Base-by-base conservation (phyloP, 2,329 filamentous ascomycete genomes). In the Aspergillus udagawae region DNA sequence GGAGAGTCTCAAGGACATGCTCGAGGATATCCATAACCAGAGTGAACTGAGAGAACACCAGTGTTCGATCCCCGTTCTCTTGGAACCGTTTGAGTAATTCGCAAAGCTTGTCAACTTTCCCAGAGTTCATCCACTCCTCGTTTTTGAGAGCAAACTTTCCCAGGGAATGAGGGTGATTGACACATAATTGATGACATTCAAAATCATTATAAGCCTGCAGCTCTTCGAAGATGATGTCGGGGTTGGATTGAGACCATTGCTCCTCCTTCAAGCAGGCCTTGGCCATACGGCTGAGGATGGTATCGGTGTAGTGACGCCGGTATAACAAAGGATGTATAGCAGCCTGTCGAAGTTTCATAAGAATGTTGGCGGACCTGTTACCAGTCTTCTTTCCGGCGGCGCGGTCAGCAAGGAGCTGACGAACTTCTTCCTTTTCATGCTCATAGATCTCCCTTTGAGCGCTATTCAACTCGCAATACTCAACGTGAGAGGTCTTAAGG, bases 1-100 rank as follows among this genome's bases (percentile, higher is more conserved):
- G 80, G 17, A 90, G 80, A 0, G 85, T 85, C 51, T 89, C 84
- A 9, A 99, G 81, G 0, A 95, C 91, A 65, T 90, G 86, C 62
- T 92, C 88, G 0, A 99, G 81, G 55, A 99, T 92, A 73, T 97
- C 90, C 74, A 97, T 89, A 54, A 96, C 88, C 63, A 91, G 88
- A 6, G 91, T 91, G 73, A 97, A 99, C 66, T 96, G 92, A 49
- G 89, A 95, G 77, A 99, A 99, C 25, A 99, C 86, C 2, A 99
- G 82, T 0, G 90, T 87, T 3, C 93, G 87, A 71, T 97, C 92
- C 3, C 92, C 93, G 53, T 91, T 92, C 58, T 82, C 77, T 63
- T 87, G 87, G 75, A 91, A 97, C 14, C 82, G 75, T 10, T 81
- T 78, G 1, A 99, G 81, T 12, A 99, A 82, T 65, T 89, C 83